Evolutionary conservation across 2,329 filamentous ascomycete genomes (phyloP), one percentile per base, ranked within the genome.

Genomic region (Aureobasidium pullulans): DNA sequence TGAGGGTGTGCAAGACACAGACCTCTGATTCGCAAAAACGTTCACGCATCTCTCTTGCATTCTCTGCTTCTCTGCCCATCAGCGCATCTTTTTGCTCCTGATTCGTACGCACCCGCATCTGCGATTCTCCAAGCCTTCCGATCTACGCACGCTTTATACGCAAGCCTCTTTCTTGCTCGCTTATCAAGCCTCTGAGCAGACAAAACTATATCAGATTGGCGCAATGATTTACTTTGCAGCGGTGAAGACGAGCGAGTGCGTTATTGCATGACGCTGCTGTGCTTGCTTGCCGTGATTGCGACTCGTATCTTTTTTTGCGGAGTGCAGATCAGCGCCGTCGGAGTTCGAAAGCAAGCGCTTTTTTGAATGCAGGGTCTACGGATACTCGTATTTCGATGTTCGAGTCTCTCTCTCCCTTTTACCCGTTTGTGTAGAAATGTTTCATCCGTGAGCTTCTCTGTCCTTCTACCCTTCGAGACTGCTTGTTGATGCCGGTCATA

Each of bases 151-250:
- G 10, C 15, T 40, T n/a, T 40, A 9, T 40, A 40, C 37, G 37
- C 37, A 40, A 40, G 37, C 37, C 37, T 40, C 37, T 40, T 40
- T 40, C 23, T 16, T 31, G 16, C 23, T 52, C 28, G 50, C 50
- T 54, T 43, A 43, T 54, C 39, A 19, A 13, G 10, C 11, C 39
- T 8, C 34, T 42, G 15, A 15, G 10, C 6, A 34, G 11, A 32
- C 4, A 1, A 39, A 52, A 52, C 34, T 39, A 40, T 52, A 52
- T 23, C 23, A 52, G 34, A 52, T 50, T 50, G 48, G 37, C 52
- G 23, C 34, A 32, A 56, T 34, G 52, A 56, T 56, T 56, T 56
- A 4, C 52, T 46, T 37, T 56, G 52, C 52, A 56, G 52, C 52
- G 52, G 52, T 56, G 50, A 44, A 31, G 32, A 9, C 11, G 36